Conservation (phyloP, 768 basidiomycete genomes). For the Fibroporia radiculosa region DNA sequence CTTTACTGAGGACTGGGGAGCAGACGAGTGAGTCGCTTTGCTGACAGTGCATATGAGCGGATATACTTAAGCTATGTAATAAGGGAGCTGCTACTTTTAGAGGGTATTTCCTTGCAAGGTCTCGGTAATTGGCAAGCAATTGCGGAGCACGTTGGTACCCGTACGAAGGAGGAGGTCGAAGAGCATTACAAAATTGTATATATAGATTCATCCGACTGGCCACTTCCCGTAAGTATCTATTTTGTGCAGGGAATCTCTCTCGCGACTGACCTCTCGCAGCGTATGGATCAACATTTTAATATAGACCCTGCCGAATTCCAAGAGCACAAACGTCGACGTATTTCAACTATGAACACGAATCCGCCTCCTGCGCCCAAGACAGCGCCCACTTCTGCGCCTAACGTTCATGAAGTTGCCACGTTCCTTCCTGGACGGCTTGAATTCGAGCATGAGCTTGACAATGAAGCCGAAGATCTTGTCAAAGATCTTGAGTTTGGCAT, state of each 20-base stretch:
- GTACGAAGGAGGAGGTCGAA: conserved; percentile 90
- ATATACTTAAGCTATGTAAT: background rate
- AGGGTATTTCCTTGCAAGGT: conserved; percentile 81
- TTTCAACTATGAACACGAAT: conserved; percentile 68
- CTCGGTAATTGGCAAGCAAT: conserved; percentile 97
- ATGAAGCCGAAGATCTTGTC: conserved; percentile 91
- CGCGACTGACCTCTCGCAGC: conserved; percentile 12
- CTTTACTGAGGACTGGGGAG: conserved; percentile 93
- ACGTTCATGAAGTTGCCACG: conserved; percentile 84
- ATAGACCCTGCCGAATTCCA: conserved; percentile 81
- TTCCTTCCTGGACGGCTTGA: conserved; percentile 97
- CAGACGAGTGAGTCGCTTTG: conserved; percentile 71
- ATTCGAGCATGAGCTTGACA: conserved; percentile 96
- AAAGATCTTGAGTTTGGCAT: conserved; percentile 95
- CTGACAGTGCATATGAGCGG: background rate
- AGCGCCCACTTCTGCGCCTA: conserved; percentile 83
- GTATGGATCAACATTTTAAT: conserved; percentile 53
- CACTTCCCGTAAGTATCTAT: conserved; percentile 56
- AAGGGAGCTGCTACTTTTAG: conserved; percentile 84
- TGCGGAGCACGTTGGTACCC: conserved; percentile 88
- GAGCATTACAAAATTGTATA: conserved; percentile 81
- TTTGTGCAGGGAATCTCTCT: no score
- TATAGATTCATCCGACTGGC: conserved; percentile 72
- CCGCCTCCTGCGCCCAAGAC: conserved; percentile 55
- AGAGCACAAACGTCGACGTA: conserved; percentile 78